Base-by-base conservation (phyloP, 805 yeast species). In the Metschnikowia sp. region DNA sequence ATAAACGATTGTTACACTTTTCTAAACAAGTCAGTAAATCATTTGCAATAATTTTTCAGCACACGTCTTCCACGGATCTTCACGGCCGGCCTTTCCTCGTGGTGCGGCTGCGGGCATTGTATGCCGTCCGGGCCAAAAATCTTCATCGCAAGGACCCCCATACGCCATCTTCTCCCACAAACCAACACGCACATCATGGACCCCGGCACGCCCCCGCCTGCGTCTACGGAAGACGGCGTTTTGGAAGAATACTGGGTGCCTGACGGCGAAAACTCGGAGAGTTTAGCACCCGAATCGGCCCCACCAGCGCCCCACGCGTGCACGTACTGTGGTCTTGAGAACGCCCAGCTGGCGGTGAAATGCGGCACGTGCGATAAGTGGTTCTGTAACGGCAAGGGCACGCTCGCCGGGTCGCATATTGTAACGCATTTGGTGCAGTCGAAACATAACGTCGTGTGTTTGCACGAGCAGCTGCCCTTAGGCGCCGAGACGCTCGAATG, bases 401-500 rank as follows among this genome's bases (percentile, higher is more conserved):
- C 54, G 41, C 66, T 79, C 10, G 68, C 78, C 10, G 79, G 86
- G 12, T 86, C 96, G 1, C 97, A 91, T 63, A 87, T 91, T 12
- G 82, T 91, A 15, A 86, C 87, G 13, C 97, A 91, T 65, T 68
- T 90, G 62, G 95, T 89, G 29, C 69, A 87, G 55, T 79, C 96
- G 1, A 81, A 84, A 51, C 97, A 91, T 63, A 82, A 83, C 57
- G 72, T 62, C 30, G 89, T 91, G 2, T 74, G 85, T 1, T 74
- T 89, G 39, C 96, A 90, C 63, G 83, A 83, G 33, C 86, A 85
- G 26, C 83, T 91, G 1, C 90, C 87, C 51, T 71, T 90, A 26
- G 97, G 97, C n/a, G 96, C 86, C 45, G 84, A 91, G 6, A 76
- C 82, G 1, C 69, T 91, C 48, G 97, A 91, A 64, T 91, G 97